Base-by-base conservation (phyloP, 2,329 filamentous ascomycete genomes). In the Nemania serpens region DNA sequence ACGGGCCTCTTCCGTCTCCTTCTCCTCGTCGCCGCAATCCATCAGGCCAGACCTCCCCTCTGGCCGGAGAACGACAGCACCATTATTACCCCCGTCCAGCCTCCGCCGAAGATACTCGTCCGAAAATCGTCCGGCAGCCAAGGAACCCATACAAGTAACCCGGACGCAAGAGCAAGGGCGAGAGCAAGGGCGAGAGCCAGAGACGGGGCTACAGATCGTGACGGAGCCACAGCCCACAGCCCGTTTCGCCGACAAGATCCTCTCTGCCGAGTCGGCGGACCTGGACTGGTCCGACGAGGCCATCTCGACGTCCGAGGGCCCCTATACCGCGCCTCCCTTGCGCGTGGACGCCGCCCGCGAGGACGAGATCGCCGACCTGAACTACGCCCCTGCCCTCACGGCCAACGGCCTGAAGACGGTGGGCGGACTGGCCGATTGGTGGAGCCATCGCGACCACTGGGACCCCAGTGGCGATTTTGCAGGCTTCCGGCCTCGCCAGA, bases 371-470 rank as follows among this genome's bases (percentile, higher is more conserved):
- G 58, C 64, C 17, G 76, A 79, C 59, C 54, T 72, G 2, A 51
- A 56, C 1, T 87, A 86, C 70, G 69, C 72, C 3, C 82, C 83
- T 2, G 84, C 84, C 15, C 73, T 73, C 13, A 74, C 73, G 3
- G 75, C 76, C 7, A 75, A 78, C 0, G 81, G 75, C 0, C 75
- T 87, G 2, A 78, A 81, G 62, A 75, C 79, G 51, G 77, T 85
- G 12, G 79, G 78, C 42, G 75, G 79, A 1, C 61, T 84, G 39
- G 74, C 74, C 36, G 74, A 73, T 25, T 87, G 83, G 84, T 87
- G 84, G 83, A 78, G 84, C 7, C 71, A 76, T 53, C 73, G 75
- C n/a, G 76, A 76, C n/a, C 77, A 85, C 68, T 86, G 84, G 82
- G 76, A 76, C 48, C 59, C 74, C 39, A 77, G 78, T 60, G 79